Percentiles rank a stretch among this genome's conserved stretches.
These are phyloP conservation scores for Exobasidium rhododendri DNA, from an alignment of 1,284 basidiomycete genomes.

Conservation along the genomic window DNA sequence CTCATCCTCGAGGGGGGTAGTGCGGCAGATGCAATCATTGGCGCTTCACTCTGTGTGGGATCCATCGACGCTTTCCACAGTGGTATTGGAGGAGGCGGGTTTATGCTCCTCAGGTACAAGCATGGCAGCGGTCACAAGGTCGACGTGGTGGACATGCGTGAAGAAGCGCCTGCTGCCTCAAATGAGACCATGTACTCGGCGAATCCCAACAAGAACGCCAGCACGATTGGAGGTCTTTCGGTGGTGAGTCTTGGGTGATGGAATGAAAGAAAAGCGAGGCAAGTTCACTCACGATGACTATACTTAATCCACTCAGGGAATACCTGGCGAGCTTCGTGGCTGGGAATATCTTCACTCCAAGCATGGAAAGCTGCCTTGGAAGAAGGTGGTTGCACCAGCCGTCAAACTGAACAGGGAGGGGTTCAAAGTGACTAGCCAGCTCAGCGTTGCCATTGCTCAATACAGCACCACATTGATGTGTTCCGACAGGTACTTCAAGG, in stretches of 20 bases:
- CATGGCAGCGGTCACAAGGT: conserved; percentile 26
- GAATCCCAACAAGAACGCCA: conserved; percentile 24
- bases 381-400: conserved; percentile 44
- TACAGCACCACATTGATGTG: conserved; percentile 36
- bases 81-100: conserved; percentile 56
- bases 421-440: conserved; percentile 45
- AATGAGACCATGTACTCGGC: conserved; percentile 54
- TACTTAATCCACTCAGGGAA: conserved; percentile 23
- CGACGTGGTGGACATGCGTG: conserved; percentile 57
- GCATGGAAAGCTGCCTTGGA: conserved; percentile 53
- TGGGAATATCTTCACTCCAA: conserved; percentile 49
- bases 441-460: conserved; percentile 35
- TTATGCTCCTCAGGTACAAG: conserved; percentile 35
- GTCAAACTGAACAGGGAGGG: conserved; percentile 46
- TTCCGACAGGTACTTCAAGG: conserved; percentile 41
- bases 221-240: conserved; percentile 27
- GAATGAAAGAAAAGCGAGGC: conserved; percentile 8
- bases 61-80: conserved; percentile 56
- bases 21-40: conserved; percentile 56
- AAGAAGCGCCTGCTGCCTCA: conserved; percentile 55
- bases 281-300: background rate
- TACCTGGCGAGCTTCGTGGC: conserved; percentile 54
- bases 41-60: conserved; percentile 56
- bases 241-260: no score
- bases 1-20: conserved; percentile 55